A percentile compares a stretch with the other conserved stretches of the same genome.
These are phyloP conservation scores for Viscum album DNA, from an alignment of 177 flowering plant genomes.

Conservation along the genomic window DNA sequence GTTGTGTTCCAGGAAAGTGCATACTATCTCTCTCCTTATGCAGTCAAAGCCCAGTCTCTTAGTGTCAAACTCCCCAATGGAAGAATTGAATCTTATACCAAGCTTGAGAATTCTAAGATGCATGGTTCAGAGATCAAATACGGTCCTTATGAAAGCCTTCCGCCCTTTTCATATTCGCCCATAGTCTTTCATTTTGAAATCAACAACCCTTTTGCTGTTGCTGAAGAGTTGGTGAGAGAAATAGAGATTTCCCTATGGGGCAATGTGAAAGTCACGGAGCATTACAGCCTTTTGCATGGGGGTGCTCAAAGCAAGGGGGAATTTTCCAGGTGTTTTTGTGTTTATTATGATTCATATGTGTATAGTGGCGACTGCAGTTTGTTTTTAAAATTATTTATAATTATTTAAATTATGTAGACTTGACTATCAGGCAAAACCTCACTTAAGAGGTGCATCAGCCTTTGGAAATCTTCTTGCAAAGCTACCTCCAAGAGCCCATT, in stretches of 20 bases:
- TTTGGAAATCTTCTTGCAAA: slow-evolving; percentile 60
- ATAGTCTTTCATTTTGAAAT: slow-evolving; percentile 61
- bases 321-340: slow-evolving; percentile 67
- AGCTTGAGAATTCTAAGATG: slow-evolving; percentile 49
- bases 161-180: slow-evolving; percentile 55
- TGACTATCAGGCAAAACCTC: slow-evolving; percentile 68
- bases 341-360: background rate
- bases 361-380: background rate
- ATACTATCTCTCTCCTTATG: slow-evolving; percentile 64
- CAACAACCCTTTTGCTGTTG: slow-evolving; percentile 72
- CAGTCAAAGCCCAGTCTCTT: slow-evolving; percentile 55
- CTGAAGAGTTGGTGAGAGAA: slow-evolving; percentile 66
- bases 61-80: slow-evolving; percentile 53
- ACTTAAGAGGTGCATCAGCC: slow-evolving; percentile 64
- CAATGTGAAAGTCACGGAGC: slow-evolving; percentile 74
- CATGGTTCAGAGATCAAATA: slow-evolving; percentile 81
- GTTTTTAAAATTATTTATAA: slow-evolving; percentile 6
- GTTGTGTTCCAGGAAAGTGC: slow-evolving; percentile 72
- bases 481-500: slow-evolving; percentile 87
- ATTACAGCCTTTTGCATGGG: slow-evolving; percentile 64
- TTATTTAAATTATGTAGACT: slow-evolving; percentile 38
- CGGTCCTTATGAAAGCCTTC: slow-evolving; percentile 70
- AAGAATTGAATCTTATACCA: slow-evolving; percentile 75
- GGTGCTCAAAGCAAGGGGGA: slow-evolving; percentile 83
- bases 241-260: slow-evolving; percentile 98